These are phyloP conservation scores for Rosa rugosa DNA, from an alignment of 306 rosid genomes.

Conservation along the genomic window DNA sequence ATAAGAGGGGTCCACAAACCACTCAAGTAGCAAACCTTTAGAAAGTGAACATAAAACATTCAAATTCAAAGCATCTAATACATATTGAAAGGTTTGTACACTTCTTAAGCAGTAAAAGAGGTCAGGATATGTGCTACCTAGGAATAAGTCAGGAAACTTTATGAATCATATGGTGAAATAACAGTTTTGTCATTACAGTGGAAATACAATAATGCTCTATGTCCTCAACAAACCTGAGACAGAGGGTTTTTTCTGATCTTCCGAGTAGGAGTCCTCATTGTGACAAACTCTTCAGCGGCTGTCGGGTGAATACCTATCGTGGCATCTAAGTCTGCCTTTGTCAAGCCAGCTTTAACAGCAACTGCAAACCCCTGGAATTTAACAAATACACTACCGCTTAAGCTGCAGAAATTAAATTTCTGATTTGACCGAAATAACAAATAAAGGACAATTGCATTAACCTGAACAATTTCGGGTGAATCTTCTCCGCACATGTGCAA, in stretches of 20 bases:
- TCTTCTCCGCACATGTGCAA: constrained; percentile 96
- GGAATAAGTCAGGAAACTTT: not conserved
- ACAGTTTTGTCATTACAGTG: not conserved
- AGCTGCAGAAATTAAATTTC: constrained; percentile 2
- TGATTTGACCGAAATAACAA: not conserved
- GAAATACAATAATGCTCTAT: constrained; percentile 4
- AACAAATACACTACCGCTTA: constrained; percentile 21
- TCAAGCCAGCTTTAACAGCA: constrained; percentile 91
- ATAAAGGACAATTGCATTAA: constrained; percentile 33
- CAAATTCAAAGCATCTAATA: not conserved
- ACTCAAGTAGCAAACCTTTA: not conserved
- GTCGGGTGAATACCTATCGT: constrained; percentile 96
- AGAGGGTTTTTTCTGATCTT: constrained; percentile 54
- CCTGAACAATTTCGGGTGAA: constrained; percentile 93
- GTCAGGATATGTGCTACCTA: constrained; percentile 1
- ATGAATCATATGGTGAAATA: not conserved
- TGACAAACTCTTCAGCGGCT: constrained; percentile 92
- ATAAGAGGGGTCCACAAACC: constrained; percentile 14
- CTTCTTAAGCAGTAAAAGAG: not conserved
- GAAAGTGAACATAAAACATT: not conserved
- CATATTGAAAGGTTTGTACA: not conserved
- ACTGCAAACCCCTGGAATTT: constrained; percentile 86
- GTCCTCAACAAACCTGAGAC: constrained; percentile 56
- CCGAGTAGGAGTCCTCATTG: constrained; percentile 87
- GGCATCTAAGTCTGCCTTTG: constrained; percentile 85